These are phyloP conservation scores for Rauvolfia tetraphylla DNA, from an alignment of 257 asterid species.

Conservation along the genomic window DNA sequence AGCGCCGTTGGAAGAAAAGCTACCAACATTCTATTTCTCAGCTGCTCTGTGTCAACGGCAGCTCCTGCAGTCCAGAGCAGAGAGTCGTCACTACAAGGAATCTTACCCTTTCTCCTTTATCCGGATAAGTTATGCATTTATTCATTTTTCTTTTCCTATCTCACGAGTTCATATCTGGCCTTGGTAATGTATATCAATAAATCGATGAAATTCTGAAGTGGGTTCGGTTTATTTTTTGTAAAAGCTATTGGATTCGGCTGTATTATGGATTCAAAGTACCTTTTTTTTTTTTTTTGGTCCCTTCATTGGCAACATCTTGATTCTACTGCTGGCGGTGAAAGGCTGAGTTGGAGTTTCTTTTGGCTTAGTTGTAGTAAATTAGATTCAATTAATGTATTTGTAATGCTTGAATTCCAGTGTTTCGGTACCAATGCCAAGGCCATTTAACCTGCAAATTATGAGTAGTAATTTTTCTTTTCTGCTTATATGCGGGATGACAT, in stretches of 20 bases:
- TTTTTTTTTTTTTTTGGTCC: too few relatives aligned
- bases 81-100: background rate
- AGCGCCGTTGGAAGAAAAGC: background rate
- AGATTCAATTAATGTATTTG: background rate
- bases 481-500: background rate
- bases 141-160: too few relatives aligned
- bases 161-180: background rate
- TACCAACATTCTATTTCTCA: too few relatives aligned
- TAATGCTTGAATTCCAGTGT: background rate
- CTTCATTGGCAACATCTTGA: background rate
- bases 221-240: background rate
- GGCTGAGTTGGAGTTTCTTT: background rate
- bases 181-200: background rate
- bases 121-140: background rate
- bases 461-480: background rate
- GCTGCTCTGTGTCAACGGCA: background rate
- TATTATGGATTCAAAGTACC: background rate
- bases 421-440: background rate
- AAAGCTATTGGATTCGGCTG: background rate
- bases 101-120: background rate
- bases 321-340: background rate
- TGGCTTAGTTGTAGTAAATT: background rate
- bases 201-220: conserved; percentile 20
- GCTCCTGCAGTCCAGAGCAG: background rate
- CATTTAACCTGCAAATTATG: background rate